Evolutionary conservation across 2,329 filamentous ascomycete genomes (phyloP).

Genomic region (Colletotrichum sp.): DNA sequence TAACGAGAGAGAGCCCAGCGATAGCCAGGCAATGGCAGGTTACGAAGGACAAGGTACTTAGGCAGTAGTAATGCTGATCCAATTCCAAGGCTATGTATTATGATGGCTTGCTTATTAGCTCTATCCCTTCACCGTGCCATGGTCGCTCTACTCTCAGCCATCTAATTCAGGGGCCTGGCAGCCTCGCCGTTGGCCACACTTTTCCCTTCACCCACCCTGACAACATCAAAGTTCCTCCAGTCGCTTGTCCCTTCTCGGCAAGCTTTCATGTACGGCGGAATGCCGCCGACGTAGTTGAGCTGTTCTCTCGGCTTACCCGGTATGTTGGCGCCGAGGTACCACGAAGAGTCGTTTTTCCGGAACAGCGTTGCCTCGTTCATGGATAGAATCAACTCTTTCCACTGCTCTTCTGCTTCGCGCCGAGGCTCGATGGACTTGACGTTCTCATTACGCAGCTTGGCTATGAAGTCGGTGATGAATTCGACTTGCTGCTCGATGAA

Average conservation of each 20-base stretch:
- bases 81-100: not conserved
- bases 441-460: slow-evolving; percentile 5
- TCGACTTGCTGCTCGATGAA: slow-evolving; percentile 22
- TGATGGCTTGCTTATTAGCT: not conserved
- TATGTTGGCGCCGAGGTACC: slow-evolving; percentile 28
- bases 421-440: slow-evolving; percentile 21
- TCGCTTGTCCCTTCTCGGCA: slow-evolving; percentile 6
- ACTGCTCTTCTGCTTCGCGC: slow-evolving; percentile 5
- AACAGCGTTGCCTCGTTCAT: slow-evolving; percentile 22
- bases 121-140: not conserved
- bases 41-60: not conserved
- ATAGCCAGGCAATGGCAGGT: not conserved
- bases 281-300: slow-evolving; percentile 23
- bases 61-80: not conserved
- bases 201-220: not conserved
- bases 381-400: slow-evolving; percentile 18
- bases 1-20: accelerated
- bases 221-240: slow-evolving; percentile 3
- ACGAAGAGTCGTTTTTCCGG: slow-evolving; percentile 19
- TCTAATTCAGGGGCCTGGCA: not conserved
- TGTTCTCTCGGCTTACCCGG: slow-evolving; percentile 25
- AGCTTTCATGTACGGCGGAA: slow-evolving; percentile 13
- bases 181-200: not conserved
- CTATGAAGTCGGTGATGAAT: slow-evolving; percentile 14
- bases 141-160: not conserved